These are phyloP conservation scores for Metschnikowia reukaufii DNA, from an alignment of 805 yeast genomes.

Conservation along the genomic window DNA sequence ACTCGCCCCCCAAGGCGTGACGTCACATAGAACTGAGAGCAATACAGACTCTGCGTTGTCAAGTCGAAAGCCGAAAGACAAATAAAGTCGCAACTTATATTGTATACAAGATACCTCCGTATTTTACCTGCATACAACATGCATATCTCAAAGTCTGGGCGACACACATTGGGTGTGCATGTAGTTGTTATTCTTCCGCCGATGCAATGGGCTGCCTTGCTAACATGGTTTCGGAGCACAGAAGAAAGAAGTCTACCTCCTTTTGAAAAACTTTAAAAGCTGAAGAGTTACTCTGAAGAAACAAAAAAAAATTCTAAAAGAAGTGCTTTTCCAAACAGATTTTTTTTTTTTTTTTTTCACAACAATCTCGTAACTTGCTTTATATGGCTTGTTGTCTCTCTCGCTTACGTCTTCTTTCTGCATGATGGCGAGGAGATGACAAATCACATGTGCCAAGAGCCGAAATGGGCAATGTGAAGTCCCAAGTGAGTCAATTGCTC, in stretches of 20 bases:
- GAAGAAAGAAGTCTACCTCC: neutral
- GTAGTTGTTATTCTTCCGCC: neutral
- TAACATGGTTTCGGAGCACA: neutral
- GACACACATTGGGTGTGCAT: neutral
- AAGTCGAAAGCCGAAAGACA: no score
- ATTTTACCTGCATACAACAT: neutral
- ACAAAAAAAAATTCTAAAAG: no score
- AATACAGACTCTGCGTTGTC: no score
- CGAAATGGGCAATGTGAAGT: no score
- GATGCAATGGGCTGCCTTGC: neutral
- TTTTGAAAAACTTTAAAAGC: neutral
- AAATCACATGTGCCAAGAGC: neutral
- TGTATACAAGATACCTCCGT: no score
- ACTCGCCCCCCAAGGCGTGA: no score
- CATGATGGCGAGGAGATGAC: neutral
- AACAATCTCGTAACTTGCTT: neutral
- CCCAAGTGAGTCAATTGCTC: neutral
- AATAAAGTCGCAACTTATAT: no score
- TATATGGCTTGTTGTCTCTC: neutral
- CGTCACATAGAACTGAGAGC: neutral
- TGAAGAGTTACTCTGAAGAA: no score
- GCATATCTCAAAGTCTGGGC: no score
- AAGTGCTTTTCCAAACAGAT: neutral
- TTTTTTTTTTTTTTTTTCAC: no score
- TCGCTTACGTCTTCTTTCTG: neutral